Evolutionary conservation across 2,329 filamentous ascomycete genomes (phyloP).

Genomic region (Chrysoporthe deuterocubensis): DNA sequence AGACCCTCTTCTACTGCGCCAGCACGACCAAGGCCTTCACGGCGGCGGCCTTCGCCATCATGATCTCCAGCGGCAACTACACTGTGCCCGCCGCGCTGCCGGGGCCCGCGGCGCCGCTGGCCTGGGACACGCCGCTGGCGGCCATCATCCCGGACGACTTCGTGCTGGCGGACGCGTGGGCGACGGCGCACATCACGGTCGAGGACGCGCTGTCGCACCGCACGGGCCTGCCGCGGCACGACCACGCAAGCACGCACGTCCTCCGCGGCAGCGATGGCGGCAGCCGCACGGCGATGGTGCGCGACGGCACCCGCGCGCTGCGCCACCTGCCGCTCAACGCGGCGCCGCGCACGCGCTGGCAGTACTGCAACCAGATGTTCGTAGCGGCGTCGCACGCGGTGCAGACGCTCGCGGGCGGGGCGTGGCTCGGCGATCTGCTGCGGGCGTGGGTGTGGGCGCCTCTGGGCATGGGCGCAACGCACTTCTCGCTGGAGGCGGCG

Average conservation of each 20-base stretch:
- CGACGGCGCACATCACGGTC: conserved; percentile 52
- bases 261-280: conserved; percentile 38
- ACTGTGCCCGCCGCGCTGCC: conserved; percentile 24
- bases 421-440: conserved; percentile 45
- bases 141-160: conserved; percentile 55
- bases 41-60: conserved; percentile 50
- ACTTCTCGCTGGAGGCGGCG: conserved; percentile 39
- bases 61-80: conserved; percentile 50
- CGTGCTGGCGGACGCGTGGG: conserved; percentile 44
- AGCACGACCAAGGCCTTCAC: conserved; percentile 61
- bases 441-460: conserved; percentile 46
- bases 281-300: conserved; percentile 36
- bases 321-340: conserved; percentile 47
- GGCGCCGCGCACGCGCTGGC: conserved; percentile 45
- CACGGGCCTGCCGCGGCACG: conserved; percentile 52
- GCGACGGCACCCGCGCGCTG: conserved; percentile 45
- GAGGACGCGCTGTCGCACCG: conserved; percentile 59
- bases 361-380: conserved; percentile 60
- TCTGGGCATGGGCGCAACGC: conserved; percentile 49
- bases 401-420: conserved; percentile 43
- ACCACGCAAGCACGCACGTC: conserved; percentile 37
- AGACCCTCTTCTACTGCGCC: conserved; percentile 57
- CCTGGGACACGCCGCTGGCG: conserved; percentile 52
- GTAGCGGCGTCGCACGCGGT: conserved; percentile 50
- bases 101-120: conserved; percentile 39